phyloP scores from a whole-genome alignment of 306 rosid genomes.

The Lotus japonicus region DNA sequence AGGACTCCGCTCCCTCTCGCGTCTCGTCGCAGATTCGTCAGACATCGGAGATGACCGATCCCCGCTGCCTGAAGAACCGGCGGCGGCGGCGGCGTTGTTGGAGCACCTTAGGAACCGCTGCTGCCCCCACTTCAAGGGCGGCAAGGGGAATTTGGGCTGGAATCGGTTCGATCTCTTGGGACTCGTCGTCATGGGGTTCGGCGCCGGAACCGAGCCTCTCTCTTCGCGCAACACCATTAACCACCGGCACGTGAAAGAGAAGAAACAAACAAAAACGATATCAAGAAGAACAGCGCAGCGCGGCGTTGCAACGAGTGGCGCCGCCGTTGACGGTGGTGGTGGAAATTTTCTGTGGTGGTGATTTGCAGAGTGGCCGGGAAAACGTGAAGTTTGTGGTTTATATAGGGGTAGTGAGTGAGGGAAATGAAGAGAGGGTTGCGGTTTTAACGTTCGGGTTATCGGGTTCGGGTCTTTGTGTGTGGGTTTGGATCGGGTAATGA shows the following conservation, averaged over 20 bases:
- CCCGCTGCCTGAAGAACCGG: background rate
- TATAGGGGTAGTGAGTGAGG: no score
- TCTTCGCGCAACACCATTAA: slow-evolving; percentile 41
- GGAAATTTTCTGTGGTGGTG: no score
- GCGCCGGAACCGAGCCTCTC: slow-evolving; percentile 11
- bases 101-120: slow-evolving; percentile 53
- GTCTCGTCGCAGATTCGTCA: slow-evolving; percentile 17
- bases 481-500: no score
- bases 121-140: slow-evolving; percentile 65
- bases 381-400: no score
- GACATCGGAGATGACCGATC: slow-evolving; percentile 34
- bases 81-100: slow-evolving; percentile 1
- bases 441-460: no score
- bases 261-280: no score
- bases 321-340: no score
- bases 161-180: slow-evolving; percentile 50
- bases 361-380: no score
- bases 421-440: no score
- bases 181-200: slow-evolving; percentile 41
- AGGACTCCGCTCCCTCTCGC: background rate
- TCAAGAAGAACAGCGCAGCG: background rate
- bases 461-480: no score
- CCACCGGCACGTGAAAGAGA: background rate
- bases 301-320: no score
- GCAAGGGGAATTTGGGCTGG: slow-evolving; percentile 62